Evolutionary conservation across 1,284 basidiomycete species (phyloP).

Genomic region (Malassezia japonica): DNA sequence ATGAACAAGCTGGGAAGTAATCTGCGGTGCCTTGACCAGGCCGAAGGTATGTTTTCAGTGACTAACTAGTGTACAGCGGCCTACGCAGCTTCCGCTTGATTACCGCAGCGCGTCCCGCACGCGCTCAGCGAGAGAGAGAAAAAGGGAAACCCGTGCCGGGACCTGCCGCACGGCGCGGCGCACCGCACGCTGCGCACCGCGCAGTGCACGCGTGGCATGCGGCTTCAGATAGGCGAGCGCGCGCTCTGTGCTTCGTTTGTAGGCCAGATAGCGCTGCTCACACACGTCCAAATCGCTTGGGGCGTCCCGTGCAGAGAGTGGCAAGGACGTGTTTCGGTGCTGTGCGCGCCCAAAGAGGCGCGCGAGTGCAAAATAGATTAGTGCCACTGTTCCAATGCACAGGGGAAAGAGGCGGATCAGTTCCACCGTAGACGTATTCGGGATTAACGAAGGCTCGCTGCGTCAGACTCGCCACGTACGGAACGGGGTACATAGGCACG

Average conservation of each 20-base stretch:
- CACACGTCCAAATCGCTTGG: too few species aligned
- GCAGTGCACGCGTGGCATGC: too few species aligned
- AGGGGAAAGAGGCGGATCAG: not conserved
- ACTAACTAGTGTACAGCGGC: not conserved
- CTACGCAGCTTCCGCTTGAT: not conserved
- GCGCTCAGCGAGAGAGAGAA: too few species aligned
- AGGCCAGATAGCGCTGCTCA: too few species aligned
- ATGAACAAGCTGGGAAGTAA: conserved; percentile 89
- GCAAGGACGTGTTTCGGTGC: not conserved
- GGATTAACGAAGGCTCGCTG: not conserved
- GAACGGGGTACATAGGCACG: not conserved
- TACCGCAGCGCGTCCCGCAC: too few species aligned
- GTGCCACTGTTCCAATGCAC: not conserved
- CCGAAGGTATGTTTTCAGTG: conserved; percentile 54
- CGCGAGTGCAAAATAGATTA: not conserved
- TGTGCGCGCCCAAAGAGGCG: not conserved
- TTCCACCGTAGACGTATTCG: not conserved
- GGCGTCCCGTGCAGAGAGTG: too few species aligned
- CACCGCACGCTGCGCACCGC: too few species aligned
- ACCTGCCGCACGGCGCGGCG: too few species aligned
- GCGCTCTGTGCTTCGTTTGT: too few species aligned
- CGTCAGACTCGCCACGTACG: not conserved
- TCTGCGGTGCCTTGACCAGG: conserved; percentile 69
- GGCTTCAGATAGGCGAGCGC: too few species aligned
- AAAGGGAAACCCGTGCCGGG: too few species aligned